A percentile compares a stretch with the other conserved stretches of the same genome.
phyloP scores from a whole-genome alignment of 1,284 basidiomycete genomes.

The Melampsora larici-populina region DNA sequence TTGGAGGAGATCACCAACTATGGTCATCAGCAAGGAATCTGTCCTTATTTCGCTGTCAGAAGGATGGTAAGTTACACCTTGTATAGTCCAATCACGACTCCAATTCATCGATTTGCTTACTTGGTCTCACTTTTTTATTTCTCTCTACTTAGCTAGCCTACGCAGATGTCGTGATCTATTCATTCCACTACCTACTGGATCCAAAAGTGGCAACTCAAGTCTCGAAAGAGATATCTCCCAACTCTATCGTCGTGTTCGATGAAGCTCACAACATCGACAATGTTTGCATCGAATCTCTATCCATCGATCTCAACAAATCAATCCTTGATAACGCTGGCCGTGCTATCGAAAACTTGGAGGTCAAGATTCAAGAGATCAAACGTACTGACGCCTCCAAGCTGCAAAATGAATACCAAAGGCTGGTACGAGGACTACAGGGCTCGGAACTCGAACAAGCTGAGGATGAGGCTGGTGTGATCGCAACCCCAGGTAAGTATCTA shows the following conservation, averaged over 20 bases:
- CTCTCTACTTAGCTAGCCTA: constrained; percentile 73
- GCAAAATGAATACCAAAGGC: constrained; percentile 93
- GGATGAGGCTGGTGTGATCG: constrained; percentile 63
- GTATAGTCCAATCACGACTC: not conserved
- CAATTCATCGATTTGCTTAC: not conserved
- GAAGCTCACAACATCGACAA: constrained; percentile 99
- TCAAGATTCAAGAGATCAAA: constrained; percentile 96
- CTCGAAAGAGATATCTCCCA: constrained; percentile 93
- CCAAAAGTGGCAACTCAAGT: constrained; percentile 99
- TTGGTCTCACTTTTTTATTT: not conserved
- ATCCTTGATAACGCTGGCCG: constrained; percentile 94
- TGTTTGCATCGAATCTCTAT: constrained; percentile 97
- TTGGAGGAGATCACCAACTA: constrained; percentile 88
- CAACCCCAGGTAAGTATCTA: constrained; percentile 71
- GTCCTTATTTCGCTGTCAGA: constrained; percentile 94
- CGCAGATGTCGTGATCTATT: constrained; percentile 95
- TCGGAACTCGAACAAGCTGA: constrained; percentile 56
- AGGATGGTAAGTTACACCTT: constrained; percentile 69
- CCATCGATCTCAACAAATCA: constrained; percentile 95
- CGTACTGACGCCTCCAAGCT: constrained; percentile 86
- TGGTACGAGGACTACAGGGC: constrained; percentile 91
- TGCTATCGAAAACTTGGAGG: constrained; percentile 79
- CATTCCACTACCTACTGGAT: constrained; percentile 97
- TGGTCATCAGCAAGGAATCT: constrained; percentile 78
- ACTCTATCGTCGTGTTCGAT: constrained; percentile 98